Conservation (phyloP, 2,329 filamentous ascomycete genomes). For the Venturia effusa region DNA sequence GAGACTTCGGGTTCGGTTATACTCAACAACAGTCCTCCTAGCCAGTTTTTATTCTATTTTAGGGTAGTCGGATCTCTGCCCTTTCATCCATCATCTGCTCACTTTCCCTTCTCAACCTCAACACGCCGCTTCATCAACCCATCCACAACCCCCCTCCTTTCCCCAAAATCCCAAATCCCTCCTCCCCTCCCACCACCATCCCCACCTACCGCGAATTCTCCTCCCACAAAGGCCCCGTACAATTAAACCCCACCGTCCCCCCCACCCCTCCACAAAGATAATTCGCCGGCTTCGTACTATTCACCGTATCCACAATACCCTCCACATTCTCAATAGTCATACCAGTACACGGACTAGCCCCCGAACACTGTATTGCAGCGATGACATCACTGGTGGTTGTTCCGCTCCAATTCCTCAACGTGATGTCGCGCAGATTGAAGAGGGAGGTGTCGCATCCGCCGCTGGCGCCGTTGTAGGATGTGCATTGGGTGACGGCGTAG, state of each 20-base stretch:
- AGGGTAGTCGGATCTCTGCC: no score
- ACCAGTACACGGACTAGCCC: neutral
- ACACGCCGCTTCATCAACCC: no score
- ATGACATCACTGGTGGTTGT: neutral
- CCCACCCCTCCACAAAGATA: neutral
- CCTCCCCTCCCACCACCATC: no score
- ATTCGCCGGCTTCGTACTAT: neutral
- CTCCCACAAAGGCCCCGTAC: neutral
- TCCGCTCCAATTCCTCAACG: neutral
- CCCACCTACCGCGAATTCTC: neutral
- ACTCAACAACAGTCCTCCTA: no score
- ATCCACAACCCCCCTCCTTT: no score
- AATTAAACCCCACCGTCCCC: neutral
- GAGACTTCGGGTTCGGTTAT: no score
- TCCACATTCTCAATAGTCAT: neutral
- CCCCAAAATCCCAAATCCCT: no score
- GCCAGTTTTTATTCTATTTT: no score
- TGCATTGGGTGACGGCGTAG: constrained; percentile 31
- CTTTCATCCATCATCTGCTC: no score
- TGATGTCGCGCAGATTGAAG: neutral
- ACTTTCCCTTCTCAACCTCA: no score
- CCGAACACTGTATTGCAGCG: neutral
- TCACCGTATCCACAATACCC: neutral
- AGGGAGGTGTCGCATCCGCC: neutral
- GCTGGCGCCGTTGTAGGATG: constrained; percentile 13